Conservation (phyloP, 805 yeast species). For the Ogataea philodendri region DNA sequence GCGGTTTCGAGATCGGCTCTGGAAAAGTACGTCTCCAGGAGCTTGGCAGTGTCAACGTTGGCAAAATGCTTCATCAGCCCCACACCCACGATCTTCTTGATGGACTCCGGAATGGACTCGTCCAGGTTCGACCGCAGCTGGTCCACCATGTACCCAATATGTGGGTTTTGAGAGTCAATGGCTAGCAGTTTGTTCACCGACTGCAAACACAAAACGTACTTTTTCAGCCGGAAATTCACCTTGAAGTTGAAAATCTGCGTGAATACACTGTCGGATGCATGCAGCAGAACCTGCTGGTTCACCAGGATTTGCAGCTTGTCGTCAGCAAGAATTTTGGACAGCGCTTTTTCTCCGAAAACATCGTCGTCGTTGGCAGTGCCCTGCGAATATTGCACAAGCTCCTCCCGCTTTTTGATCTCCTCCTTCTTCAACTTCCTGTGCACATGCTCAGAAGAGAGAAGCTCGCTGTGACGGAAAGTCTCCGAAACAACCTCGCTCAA, state of each 20-base stretch:
- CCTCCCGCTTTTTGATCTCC: conserved; percentile 53
- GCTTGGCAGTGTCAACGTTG: conserved; percentile 12
- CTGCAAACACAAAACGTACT: conserved; percentile 46
- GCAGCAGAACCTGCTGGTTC: conserved; percentile 35
- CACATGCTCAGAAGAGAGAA: conserved; percentile 23
- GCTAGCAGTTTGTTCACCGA: conserved; percentile 37
- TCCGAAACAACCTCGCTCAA: conserved; percentile 56
- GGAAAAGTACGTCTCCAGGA: conserved; percentile 20
- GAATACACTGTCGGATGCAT: conserved; percentile 35
- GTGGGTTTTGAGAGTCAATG: conserved; percentile 19
- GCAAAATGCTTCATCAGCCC: conserved; percentile 26
- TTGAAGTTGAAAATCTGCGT: conserved; percentile 29
- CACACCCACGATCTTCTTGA: conserved; percentile 26
- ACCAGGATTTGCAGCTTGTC: conserved; percentile 45
- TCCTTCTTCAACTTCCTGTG: conserved; percentile 56
- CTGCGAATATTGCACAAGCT: conserved; percentile 43
- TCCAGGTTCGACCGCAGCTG: conserved; percentile 14
- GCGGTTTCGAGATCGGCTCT: conserved; percentile 19
- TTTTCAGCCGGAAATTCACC: conserved; percentile 39
- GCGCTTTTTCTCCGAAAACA: conserved; percentile 50
- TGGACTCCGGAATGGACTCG: conserved; percentile 19
- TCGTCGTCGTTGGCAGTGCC: conserved; percentile 49
- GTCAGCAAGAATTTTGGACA: conserved; percentile 28
- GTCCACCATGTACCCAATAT: conserved; percentile 23
- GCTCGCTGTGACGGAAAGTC: conserved; percentile 27